A percentile compares a stretch with the other conserved stretches of the same genome.
Evolutionary conservation across 2,329 filamentous ascomycete species (phyloP).

Genomic region (Diaporthe sp.): DNA sequence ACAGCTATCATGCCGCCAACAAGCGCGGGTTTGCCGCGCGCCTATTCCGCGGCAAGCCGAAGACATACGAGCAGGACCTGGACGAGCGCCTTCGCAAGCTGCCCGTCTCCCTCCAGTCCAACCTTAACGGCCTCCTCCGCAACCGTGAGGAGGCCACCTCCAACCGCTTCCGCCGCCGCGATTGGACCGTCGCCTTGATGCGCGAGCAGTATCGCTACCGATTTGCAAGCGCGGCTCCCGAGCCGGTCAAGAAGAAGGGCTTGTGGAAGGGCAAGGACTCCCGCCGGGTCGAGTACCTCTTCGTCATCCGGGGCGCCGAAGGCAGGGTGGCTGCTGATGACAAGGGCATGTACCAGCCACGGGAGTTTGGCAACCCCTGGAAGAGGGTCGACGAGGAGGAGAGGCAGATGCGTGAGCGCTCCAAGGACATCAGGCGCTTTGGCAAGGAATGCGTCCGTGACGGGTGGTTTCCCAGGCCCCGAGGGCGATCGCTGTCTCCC

Average conservation of each 20-base stretch:
- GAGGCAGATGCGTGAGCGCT: conserved; percentile 28
- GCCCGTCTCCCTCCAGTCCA: conserved; percentile 41
- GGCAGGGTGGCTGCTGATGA: conserved; percentile 38
- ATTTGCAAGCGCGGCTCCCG: conserved; percentile 43
- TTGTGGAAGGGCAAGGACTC: conserved; percentile 46
- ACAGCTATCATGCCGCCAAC: conserved; percentile 44
- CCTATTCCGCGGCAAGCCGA: conserved; percentile 42
- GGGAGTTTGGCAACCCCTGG: conserved; percentile 46
- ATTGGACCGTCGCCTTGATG: conserved; percentile 48
- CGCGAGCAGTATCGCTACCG: conserved; percentile 45
- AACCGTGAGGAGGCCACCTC: conserved; percentile 44
- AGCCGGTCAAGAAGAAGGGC: conserved; percentile 45
- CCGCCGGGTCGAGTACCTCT: conserved; percentile 42
- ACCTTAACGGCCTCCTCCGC: conserved; percentile 45
- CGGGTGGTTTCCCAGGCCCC: not conserved
- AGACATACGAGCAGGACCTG: conserved; percentile 48
- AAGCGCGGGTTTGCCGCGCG: conserved; percentile 44
- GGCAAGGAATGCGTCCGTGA: conserved; percentile 12
- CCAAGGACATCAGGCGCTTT: conserved; percentile 9
- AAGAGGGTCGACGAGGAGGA: conserved; percentile 43
- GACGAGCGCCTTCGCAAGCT: conserved; percentile 46
- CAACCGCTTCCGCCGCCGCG: conserved; percentile 45
- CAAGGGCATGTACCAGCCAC: conserved; percentile 39
- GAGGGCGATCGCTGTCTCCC: conserved; percentile 30
- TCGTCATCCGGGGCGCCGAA: conserved; percentile 45